Evolutionary conservation across 306 rosid species (phyloP).

Genomic region (peach (Prunus persica)): DNA sequence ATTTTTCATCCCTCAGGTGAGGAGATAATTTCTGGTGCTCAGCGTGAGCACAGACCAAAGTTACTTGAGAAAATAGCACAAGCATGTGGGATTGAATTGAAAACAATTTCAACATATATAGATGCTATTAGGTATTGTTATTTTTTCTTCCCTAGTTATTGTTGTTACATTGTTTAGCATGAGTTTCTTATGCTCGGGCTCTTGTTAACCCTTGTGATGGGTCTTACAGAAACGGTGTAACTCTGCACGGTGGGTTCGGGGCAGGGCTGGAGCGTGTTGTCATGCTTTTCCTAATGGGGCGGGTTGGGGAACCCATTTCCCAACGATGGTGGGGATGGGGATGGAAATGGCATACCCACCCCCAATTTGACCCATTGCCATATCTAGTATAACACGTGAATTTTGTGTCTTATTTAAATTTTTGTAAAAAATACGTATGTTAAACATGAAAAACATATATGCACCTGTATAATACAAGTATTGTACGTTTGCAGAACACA

Average conservation of each 20-base stretch:
- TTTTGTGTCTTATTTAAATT: too few relatives aligned
- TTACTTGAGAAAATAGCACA: constrained; percentile 69
- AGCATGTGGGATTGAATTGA: constrained; percentile 73
- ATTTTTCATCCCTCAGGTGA: constrained; percentile 51
- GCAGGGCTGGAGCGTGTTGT: constrained; percentile 94
- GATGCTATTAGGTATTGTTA: constrained; percentile 77
- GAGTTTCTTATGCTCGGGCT: not conserved
- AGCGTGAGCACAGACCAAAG: constrained; percentile 83
- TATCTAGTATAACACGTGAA: too few relatives aligned
- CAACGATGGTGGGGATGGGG: too few relatives aligned
- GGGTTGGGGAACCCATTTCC: too few relatives aligned
- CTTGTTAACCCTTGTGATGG: constrained; percentile 9
- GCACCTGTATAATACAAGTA: too few relatives aligned
- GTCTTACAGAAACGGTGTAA: constrained; percentile 75
- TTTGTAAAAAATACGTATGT: too few relatives aligned
- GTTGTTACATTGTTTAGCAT: not conserved
- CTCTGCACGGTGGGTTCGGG: constrained; percentile 94
- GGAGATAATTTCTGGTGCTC: constrained; percentile 97
- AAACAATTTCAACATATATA: constrained; percentile 67
- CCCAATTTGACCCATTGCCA: too few relatives aligned
- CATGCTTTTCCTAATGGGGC: constrained; percentile 52
- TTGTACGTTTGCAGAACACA: too few relatives aligned
- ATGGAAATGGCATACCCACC: too few relatives aligned
- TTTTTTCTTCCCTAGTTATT: not conserved
- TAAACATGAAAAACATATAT: too few relatives aligned